These are phyloP conservation scores for Flueggea neowawraea DNA, from an alignment of 441 rosid genomes.

Conservation along the genomic window DNA sequence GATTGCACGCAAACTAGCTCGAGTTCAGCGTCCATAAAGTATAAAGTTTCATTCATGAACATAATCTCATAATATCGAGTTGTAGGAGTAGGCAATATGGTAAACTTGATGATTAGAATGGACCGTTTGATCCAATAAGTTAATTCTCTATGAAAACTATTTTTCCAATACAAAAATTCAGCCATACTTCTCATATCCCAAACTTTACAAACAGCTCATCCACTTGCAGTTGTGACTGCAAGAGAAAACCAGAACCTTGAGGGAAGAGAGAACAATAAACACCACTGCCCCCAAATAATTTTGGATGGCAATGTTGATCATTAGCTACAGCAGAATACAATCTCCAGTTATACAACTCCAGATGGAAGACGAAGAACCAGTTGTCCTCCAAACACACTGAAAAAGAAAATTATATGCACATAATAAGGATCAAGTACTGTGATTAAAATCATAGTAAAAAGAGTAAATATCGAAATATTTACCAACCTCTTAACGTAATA, in stretches of 20 bases:
- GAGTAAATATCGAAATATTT: constrained; percentile 1
- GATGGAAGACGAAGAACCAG: constrained; percentile 96
- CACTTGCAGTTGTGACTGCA: constrained; percentile 18
- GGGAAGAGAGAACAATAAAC: constrained; percentile 9
- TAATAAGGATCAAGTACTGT: neutral
- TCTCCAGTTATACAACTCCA: constrained; percentile 72
- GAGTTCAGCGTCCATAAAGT: no score
- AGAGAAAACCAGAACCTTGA: constrained; percentile 1
- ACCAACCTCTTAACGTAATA: constrained; percentile 83
- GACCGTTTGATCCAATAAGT: constrained; percentile 8
- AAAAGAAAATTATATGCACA: constrained; percentile 7
- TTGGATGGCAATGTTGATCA: constrained; percentile 16
- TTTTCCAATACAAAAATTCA: constrained; percentile 20
- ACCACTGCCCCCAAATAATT: constrained; percentile 10
- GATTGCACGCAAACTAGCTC: no score
- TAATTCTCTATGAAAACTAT: constrained; percentile 6
- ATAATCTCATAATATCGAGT: no score
- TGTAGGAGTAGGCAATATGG: no score
- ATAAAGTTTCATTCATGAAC: no score
- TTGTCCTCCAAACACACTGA: constrained; percentile 98
- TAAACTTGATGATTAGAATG: constrained; percentile 8
- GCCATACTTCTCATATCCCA: constrained; percentile 22
- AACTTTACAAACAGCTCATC: constrained; percentile 35
- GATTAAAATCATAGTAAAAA: neutral
- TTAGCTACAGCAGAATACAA: constrained; percentile 5